phyloP scores from a whole-genome alignment of 345 rosid genomes.

The Jatropha curcas region DNA sequence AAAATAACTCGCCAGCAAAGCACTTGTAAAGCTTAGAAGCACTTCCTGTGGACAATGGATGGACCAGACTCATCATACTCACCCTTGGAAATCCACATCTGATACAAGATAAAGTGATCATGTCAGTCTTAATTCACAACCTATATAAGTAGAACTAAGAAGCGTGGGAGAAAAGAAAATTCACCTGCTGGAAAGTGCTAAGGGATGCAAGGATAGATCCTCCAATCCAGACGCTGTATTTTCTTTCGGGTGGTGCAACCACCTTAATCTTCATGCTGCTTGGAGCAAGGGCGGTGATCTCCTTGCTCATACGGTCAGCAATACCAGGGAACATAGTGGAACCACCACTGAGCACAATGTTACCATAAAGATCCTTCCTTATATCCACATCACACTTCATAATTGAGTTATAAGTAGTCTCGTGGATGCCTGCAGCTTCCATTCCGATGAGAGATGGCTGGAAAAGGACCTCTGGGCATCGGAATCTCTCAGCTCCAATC shows the following conservation, averaged over 20 bases:
- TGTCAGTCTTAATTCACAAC: not conserved
- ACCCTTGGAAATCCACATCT: constrained; percentile 73
- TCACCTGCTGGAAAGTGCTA: constrained; percentile 70
- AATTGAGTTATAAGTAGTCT: constrained; percentile 13
- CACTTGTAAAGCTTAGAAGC: constrained; percentile 44
- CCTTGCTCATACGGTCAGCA: constrained; percentile 13
- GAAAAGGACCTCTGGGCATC: constrained; percentile 11
- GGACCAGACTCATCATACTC: constrained; percentile 68
- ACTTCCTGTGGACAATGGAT: constrained; percentile 70
- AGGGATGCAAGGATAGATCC: constrained; percentile 61
- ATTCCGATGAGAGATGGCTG: constrained; percentile 17
- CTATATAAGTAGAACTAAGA: not conserved
- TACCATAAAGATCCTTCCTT: constrained; percentile 14
- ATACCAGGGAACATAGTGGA: constrained; percentile 16
- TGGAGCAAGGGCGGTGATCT: constrained; percentile 57
- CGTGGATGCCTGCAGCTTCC: constrained; percentile 12
- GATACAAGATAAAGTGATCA: constrained; percentile 11
- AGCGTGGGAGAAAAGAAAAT: not conserved
- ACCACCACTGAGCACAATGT: constrained; percentile 14
- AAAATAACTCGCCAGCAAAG: constrained; percentile 45
- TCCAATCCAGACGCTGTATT: constrained; percentile 14
- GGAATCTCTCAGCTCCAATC: constrained; percentile 16
- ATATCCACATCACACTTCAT: constrained; percentile 16
- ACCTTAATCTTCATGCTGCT: constrained; percentile 16
- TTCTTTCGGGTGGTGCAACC: constrained; percentile 13